Conservation (phyloP, 2,329 filamentous ascomycete species). For the Curvularia sp. region DNA sequence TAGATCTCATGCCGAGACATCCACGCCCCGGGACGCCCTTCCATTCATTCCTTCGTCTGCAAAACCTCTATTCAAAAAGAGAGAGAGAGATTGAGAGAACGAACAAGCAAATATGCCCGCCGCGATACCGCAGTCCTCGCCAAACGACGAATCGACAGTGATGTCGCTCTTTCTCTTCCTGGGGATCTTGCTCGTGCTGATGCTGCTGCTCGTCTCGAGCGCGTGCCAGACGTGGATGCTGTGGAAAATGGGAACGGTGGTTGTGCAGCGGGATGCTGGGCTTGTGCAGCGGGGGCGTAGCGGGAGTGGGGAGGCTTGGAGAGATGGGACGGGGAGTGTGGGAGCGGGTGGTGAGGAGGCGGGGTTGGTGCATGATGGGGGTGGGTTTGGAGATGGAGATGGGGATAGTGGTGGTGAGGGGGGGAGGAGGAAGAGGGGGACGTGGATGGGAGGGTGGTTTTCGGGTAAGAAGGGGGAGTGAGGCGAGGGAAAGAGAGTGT, state of each 20-base stretch:
- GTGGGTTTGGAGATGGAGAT: too few species aligned
- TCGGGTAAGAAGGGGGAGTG: neutral
- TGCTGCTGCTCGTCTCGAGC: conserved; percentile 29
- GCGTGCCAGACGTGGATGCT: conserved; percentile 36
- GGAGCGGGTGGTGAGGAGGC: neutral
- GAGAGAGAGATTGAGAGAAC: too few species aligned
- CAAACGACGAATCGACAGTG: conserved; percentile 22
- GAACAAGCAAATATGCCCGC: too few species aligned
- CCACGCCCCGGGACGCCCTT: too few species aligned
- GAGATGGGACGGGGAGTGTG: neutral
- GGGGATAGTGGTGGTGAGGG: conserved; percentile 3
- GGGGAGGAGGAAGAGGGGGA: conserved; percentile 16
- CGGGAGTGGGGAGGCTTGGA: conserved; percentile 11
- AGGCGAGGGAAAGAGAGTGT: too few species aligned
- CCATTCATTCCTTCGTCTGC: too few species aligned
- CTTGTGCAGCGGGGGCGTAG: too few species aligned
- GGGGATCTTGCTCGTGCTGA: conserved; percentile 33
- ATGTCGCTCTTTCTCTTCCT: conserved; percentile 40
- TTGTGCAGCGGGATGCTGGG: conserved; percentile 30
- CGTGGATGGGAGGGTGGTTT: conserved; percentile 12
- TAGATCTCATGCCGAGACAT: too few species aligned
- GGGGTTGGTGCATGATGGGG: too few species aligned
- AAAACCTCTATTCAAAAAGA: too few species aligned
- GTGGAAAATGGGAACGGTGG: conserved; percentile 32
- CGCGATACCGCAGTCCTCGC: too few species aligned